Base-by-base conservation (phyloP, 1,139 yeast species). In the Debaryomyces robertsiae region DNA sequence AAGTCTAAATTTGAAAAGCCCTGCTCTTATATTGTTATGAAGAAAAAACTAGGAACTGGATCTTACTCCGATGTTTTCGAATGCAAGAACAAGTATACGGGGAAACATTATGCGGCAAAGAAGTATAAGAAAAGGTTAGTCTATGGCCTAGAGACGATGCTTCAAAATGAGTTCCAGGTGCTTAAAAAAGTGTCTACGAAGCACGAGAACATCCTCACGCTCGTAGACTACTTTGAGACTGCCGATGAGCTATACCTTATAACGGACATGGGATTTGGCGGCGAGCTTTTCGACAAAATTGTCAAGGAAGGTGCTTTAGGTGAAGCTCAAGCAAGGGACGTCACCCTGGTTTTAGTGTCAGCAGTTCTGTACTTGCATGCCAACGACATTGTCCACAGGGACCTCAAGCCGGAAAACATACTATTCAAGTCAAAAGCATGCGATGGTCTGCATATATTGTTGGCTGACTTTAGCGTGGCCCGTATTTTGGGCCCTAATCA, bases 381-480 rank as follows among this genome's bases (percentile, higher is more conserved):
- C 3, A 55, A 65, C 40, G 49, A 54, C 11, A 61, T 70, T n/a
- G 65, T 68, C n/a, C 76, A 70, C 44, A 57, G 75, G 7, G 76
- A 71, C 42, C 52, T 71, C 38, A 71, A 71, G 46, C 67, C 75
- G 0, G 77, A 71, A 40, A 70, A 71, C 45, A 46, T 71, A 6
- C 52, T 70, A 16, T 67, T 69, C 43, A 59, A 60, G 27, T 42
- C 52, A 9, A 48, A 42, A 11, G 44, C 41, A 17, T 45, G 53
- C 14, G 42, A 41, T 5, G 39, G 47, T 17, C 73, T 74, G 32
- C 79, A 75, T 29, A 61, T 84, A 37, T 67, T 85, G 36, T 67
- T 85, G 39, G 91, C 88, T 3, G 94, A 85, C 60, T 85, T 84
- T 60, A 93, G 94, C 2, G 64, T 83, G 27, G 79, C 86, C 6